Base-by-base conservation (phyloP, 306 rosid genomes). In the Inga laurina region DNA sequence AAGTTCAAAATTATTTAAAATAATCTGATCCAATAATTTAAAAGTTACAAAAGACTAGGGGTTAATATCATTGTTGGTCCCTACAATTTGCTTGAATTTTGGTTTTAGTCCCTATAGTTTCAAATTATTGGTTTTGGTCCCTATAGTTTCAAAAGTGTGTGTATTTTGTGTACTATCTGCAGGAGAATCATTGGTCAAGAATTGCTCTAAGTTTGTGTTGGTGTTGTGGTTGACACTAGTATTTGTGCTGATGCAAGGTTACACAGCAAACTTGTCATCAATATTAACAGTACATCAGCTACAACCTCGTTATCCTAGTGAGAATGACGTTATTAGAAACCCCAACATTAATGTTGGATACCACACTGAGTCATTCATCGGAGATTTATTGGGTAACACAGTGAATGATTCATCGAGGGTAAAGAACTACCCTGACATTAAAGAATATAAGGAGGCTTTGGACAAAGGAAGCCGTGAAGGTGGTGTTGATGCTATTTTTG, bases 381-480 rank as follows among this genome's bases (percentile, higher is more conserved):
- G 5, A 16, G 68, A 41, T 48, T 22, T 49, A 48, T 27, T 74
- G 57, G 30, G 30, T 27, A 27, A 1, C 30, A 27, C 30, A 27
- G 52, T 74, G 7, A 46, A 48, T 10, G 39, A 64, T 13, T 1
- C 0, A 18, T 27, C 70, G 3, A 64, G 41, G 21, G 39, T 64
- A 21, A 64, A 64, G 41, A 30, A 64, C 37, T 64, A 64, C 70
- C 16, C 70, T 13, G 3, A 30, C 70, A 30, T 64, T 64, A 12
- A 30, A 30, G 39, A 24, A 27, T 64, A 64, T 30, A 27, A 14
- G 39, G 70, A 64, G 51, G 54, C 83, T 11, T 48, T 48, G 54
- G 57, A 51, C 57, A 51, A 11, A 14, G 89, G 87, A 52, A 80
- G 74, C 8, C n/a, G 4, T 10, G 70, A 74, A 18, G 90, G 86